These are phyloP conservation scores for Syncephalis plumigaleata DNA, from an alignment of 371 early-diverging fungal genomes.

Conservation along the genomic window DNA sequence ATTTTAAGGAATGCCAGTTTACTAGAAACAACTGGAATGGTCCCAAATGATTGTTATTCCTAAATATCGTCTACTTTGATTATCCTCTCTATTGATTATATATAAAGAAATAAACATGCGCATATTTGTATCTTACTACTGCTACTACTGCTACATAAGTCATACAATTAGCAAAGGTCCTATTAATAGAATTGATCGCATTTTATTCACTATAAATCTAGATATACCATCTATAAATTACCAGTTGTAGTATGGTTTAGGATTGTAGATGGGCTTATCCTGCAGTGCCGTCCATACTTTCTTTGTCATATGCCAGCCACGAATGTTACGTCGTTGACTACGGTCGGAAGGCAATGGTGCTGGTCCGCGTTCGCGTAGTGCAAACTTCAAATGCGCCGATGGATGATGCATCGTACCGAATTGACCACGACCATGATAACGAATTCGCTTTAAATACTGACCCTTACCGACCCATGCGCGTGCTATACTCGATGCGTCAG, in stretches of 20 bases:
- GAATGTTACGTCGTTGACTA: constrained; percentile 23
- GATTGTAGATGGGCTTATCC: constrained; percentile 59
- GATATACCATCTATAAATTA: too few species aligned
- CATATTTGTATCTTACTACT: too few species aligned
- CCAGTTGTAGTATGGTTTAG: constrained; percentile 64
- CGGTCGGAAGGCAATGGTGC: constrained; percentile 11
- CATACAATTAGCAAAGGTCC: too few species aligned
- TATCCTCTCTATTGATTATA: too few species aligned
- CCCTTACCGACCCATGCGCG: constrained; percentile 90
- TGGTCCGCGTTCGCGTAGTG: constrained; percentile 37
- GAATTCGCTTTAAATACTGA: constrained; percentile 37
- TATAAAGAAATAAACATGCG: too few species aligned
- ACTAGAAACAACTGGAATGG: too few species aligned
- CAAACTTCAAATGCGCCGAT: constrained; percentile 65
- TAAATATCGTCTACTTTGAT: too few species aligned
- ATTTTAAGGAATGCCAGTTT: too few species aligned
- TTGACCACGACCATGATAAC: constrained; percentile 65
- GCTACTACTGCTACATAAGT: too few species aligned
- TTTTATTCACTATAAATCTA: too few species aligned
- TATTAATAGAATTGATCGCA: too few species aligned
- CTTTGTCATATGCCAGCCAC: constrained; percentile 28
- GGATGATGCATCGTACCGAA: constrained; percentile 66
- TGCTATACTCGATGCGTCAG: constrained; percentile 13
- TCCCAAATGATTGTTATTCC: too few species aligned
- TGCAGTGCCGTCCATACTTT: constrained; percentile 61